A percentile compares a stretch with the other conserved stretches of the same genome.
Evolutionary conservation across 768 basidiomycete species (phyloP).

Genomic region (Artomyces pyxidatus): DNA sequence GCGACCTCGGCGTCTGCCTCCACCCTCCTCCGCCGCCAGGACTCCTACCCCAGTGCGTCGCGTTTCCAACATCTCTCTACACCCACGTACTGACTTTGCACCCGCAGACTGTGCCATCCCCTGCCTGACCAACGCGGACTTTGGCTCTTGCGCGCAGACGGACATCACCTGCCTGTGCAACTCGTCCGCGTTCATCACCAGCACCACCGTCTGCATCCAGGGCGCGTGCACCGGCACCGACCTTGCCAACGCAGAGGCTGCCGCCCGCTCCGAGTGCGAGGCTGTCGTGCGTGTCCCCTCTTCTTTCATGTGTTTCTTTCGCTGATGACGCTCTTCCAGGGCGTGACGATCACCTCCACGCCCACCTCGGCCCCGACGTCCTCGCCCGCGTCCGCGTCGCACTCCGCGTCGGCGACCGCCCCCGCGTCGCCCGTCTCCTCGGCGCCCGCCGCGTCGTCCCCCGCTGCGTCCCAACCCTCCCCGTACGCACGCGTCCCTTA

Average conservation of each 20-base stretch:
- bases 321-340: slow-evolving; percentile 3
- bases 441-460: not conserved
- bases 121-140: slow-evolving; percentile 40
- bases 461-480: not conserved
- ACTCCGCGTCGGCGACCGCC: not conserved
- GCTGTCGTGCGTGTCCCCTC: slow-evolving; percentile 33
- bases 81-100: not conserved
- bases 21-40: slow-evolving; percentile 12
- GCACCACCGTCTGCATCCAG: slow-evolving; percentile 41
- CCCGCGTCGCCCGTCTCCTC: not conserved
- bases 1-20: slow-evolving; percentile 26
- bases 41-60: slow-evolving; percentile 5
- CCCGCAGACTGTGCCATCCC: slow-evolving; percentile 39
- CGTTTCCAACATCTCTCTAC: not conserved
- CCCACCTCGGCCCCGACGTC: not conserved
- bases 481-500: not conserved
- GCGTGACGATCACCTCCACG: slow-evolving; percentile 9
- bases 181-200: slow-evolving; percentile 33
- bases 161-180: slow-evolving; percentile 57
- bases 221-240: slow-evolving; percentile 39
- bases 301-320: too few relatives aligned
- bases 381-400: not conserved
- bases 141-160: slow-evolving; percentile 35
- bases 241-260: slow-evolving; percentile 32
- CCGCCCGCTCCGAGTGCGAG: slow-evolving; percentile 36